Conservation (phyloP, 1,139 yeast species). For the Arxiozyma bovina region DNA sequence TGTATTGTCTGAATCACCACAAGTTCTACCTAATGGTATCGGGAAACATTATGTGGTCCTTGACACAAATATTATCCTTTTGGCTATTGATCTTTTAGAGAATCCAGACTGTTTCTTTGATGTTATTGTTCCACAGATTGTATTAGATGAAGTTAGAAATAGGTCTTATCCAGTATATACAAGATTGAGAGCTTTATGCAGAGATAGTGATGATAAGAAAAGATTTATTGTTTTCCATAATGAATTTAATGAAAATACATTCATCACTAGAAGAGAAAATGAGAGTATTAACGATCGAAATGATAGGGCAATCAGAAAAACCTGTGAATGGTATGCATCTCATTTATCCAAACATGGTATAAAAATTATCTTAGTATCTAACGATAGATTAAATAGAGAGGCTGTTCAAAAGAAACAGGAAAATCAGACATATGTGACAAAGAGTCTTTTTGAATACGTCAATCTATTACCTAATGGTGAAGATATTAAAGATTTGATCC, state of each 20-base stretch:
- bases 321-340: constrained; percentile 58
- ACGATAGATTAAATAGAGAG: constrained; percentile 61
- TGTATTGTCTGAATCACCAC: constrained; percentile 31
- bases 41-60: constrained; percentile 71
- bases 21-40: constrained; percentile 33
- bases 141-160: constrained; percentile 85
- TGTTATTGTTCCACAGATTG: constrained; percentile 89
- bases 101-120: constrained; percentile 70
- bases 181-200: constrained; percentile 65
- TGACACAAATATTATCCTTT: constrained; percentile 82
- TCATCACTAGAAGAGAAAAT: constrained; percentile 47
- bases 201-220: constrained; percentile 55
- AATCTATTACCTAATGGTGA: constrained; percentile 66
- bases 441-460: constrained; percentile 57
- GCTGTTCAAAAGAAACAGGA: constrained; percentile 42
- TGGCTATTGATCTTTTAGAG: constrained; percentile 85
- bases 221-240: constrained; percentile 88
- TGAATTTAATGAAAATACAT: constrained; percentile 74
- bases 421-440: constrained; percentile 39
- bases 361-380: constrained; percentile 58
- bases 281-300: constrained; percentile 86
- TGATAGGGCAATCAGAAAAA: constrained; percentile 79
- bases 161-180: constrained; percentile 82
- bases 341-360: constrained; percentile 51
- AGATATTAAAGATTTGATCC: constrained; percentile 72